These are phyloP conservation scores for Salix koriyanagi DNA, from an alignment of 345 rosid species.

Conservation along the genomic window DNA sequence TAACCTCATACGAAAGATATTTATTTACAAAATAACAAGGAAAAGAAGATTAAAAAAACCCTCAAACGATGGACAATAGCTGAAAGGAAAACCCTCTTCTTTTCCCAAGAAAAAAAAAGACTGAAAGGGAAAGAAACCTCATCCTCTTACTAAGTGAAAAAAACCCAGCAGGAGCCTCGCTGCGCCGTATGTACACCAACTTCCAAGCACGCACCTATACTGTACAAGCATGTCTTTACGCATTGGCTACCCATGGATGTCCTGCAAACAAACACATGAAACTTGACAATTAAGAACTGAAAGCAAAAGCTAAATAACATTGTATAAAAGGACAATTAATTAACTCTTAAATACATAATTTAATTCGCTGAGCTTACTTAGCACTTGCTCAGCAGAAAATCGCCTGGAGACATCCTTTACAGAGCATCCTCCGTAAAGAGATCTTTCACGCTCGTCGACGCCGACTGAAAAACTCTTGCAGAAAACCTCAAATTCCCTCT, in stretches of 20 bases:
- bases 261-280: background rate
- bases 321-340: too few species aligned
- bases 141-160: background rate
- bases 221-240: background rate
- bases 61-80: background rate
- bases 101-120: background rate
- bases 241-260: conserved; percentile 26
- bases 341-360: background rate
- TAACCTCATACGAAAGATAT: background rate
- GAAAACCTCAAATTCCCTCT: conserved; percentile 78
- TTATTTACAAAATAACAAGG: too few species aligned
- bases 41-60: too few species aligned
- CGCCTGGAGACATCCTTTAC: conserved; percentile 72
- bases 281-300: background rate
- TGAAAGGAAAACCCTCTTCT: background rate
- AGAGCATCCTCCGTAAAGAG: conserved; percentile 73
- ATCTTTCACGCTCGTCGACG: conserved; percentile 56
- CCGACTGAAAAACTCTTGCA: conserved; percentile 35
- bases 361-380: conserved; percentile 39
- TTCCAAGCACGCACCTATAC: too few species aligned
- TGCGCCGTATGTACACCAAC: background rate
- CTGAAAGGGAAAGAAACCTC: background rate
- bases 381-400: conserved; percentile 69
- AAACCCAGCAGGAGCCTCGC: background rate
- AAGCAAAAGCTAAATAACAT: background rate